phyloP scores from a whole-genome alignment of 2,329 filamentous ascomycete genomes.

The Ophiostoma triangulosporum region DNA sequence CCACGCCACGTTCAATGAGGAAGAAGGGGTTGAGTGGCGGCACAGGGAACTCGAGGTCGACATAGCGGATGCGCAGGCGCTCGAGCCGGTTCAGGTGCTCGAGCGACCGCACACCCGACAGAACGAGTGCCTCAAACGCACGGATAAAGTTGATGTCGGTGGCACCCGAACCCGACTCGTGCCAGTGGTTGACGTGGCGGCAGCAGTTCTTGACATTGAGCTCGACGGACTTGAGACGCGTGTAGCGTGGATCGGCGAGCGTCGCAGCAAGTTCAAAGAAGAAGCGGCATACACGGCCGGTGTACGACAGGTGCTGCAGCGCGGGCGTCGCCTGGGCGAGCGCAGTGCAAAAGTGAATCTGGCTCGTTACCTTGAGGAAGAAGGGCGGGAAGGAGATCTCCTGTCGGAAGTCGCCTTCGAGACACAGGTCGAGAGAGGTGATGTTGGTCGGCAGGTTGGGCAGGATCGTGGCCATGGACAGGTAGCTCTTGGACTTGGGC shows the following conservation, averaged over 20 bases:
- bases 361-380: slow-evolving; percentile 44
- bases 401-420: slow-evolving; percentile 59
- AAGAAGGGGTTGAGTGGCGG: slow-evolving; percentile 64
- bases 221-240: slow-evolving; percentile 51
- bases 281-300: slow-evolving; percentile 55
- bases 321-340: slow-evolving; percentile 47
- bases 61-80: slow-evolving; percentile 58
- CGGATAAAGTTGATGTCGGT: slow-evolving; percentile 59
- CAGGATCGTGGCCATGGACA: slow-evolving; percentile 53
- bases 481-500: slow-evolving; percentile 60
- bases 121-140: slow-evolving; percentile 55
- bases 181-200: slow-evolving; percentile 38
- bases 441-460: slow-evolving; percentile 43
- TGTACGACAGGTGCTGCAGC: slow-evolving; percentile 57
- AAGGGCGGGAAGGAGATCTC: slow-evolving; percentile 47
- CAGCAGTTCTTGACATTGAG: slow-evolving; percentile 65
- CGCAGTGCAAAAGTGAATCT: slow-evolving; percentile 50
- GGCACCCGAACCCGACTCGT: slow-evolving; percentile 55
- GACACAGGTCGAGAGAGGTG: slow-evolving; percentile 50
- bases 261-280: slow-evolving; percentile 50
- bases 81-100: slow-evolving; percentile 44
- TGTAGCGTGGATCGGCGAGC: slow-evolving; percentile 32
- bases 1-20: slow-evolving; percentile 42
- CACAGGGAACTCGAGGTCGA: slow-evolving; percentile 59
- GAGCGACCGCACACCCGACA: slow-evolving; percentile 48